Conservation (phyloP, 2,329 filamentous ascomycete genomes). For the Sporothrix inflata region DNA sequence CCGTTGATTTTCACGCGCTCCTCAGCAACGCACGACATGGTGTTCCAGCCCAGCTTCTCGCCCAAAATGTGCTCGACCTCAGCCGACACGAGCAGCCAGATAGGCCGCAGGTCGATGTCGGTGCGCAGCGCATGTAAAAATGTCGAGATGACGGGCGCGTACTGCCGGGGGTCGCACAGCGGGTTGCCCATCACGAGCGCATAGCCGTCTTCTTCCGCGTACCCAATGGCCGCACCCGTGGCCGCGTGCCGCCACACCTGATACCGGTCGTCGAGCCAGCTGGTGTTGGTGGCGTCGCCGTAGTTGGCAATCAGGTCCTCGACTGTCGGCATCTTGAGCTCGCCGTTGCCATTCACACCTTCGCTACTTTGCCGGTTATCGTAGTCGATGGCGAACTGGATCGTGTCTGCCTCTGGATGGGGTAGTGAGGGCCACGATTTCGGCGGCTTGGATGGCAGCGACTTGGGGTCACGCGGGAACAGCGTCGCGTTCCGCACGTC, state of each 20-base stretch:
- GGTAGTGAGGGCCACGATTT: constrained; percentile 62
- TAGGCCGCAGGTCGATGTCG: constrained; percentile 63
- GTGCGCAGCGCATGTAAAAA: constrained; percentile 68
- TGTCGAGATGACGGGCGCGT: constrained; percentile 69
- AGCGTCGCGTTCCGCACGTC: constrained; percentile 88
- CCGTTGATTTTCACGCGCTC: constrained; percentile 71
- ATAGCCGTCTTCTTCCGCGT: constrained; percentile 67
- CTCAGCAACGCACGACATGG: constrained; percentile 84
- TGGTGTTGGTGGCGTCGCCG: constrained; percentile 90
- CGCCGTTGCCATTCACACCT: constrained; percentile 37
- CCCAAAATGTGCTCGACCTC: constrained; percentile 79
- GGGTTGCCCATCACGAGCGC: constrained; percentile 87
- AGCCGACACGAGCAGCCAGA: constrained; percentile 88
- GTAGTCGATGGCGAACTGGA: constrained; percentile 59
- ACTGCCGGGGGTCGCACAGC: constrained; percentile 79
- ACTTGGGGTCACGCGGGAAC: constrained; percentile 87
- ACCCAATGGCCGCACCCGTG: constrained; percentile 84
- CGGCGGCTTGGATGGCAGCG: constrained; percentile 65
- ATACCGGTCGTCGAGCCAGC: constrained; percentile 88
- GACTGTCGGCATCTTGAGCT: constrained; percentile 66
- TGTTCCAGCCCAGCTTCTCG: constrained; percentile 81
- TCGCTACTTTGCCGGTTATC: constrained; percentile 32
- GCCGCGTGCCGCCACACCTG: constrained; percentile 79
- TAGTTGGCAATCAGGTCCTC: constrained; percentile 94
- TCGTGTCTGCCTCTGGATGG: constrained; percentile 85